phyloP scores from a whole-genome alignment of 2,329 filamentous ascomycete species.

The Cyphellophora europaea region DNA sequence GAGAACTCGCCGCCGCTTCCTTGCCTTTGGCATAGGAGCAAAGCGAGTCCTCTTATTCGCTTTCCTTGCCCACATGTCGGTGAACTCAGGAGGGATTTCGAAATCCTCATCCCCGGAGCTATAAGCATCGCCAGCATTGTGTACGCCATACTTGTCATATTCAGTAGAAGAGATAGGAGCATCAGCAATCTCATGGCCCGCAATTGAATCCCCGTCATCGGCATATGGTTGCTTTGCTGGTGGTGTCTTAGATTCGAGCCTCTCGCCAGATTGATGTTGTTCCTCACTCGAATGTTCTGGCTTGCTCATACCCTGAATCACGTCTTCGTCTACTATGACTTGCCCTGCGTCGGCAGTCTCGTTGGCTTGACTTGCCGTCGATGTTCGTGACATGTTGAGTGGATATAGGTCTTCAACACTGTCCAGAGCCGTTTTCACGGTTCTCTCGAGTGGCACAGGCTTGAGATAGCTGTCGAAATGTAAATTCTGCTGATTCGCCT shows the following conservation, averaged over 20 bases:
- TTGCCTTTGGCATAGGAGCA: slow-evolving; percentile 3
- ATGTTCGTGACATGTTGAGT: slow-evolving; percentile 40
- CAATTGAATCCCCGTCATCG: not conserved
- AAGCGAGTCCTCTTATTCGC: slow-evolving; percentile 4
- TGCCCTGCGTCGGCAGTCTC: slow-evolving; percentile 3
- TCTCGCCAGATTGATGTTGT: not conserved
- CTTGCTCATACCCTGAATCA: not conserved
- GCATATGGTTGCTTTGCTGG: not conserved
- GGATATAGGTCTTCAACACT: slow-evolving; percentile 84
- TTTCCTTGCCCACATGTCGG: slow-evolving; percentile 12
- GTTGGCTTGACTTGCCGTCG: not conserved
- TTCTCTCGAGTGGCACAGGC: slow-evolving; percentile 41
- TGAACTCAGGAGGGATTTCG: slow-evolving; percentile 22
- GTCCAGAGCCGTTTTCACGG: slow-evolving; percentile 67
- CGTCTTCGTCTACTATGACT: slow-evolving; percentile 9
- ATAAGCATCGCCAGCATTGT: slow-evolving; percentile 16
- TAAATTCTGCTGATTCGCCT: slow-evolving; percentile 33
- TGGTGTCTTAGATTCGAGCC: no score
- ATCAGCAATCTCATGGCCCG: not conserved
- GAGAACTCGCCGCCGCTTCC: slow-evolving; percentile 13
- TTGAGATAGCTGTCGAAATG: slow-evolving; percentile 60
- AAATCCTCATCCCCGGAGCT: slow-evolving; percentile 24
- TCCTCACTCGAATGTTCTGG: not conserved
- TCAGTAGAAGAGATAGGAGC: slow-evolving; percentile 19
- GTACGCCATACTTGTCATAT: slow-evolving; percentile 21